phyloP scores from a whole-genome alignment of 495 filamentous ascomycete species.

The Parathielavia hyrcaniae region DNA sequence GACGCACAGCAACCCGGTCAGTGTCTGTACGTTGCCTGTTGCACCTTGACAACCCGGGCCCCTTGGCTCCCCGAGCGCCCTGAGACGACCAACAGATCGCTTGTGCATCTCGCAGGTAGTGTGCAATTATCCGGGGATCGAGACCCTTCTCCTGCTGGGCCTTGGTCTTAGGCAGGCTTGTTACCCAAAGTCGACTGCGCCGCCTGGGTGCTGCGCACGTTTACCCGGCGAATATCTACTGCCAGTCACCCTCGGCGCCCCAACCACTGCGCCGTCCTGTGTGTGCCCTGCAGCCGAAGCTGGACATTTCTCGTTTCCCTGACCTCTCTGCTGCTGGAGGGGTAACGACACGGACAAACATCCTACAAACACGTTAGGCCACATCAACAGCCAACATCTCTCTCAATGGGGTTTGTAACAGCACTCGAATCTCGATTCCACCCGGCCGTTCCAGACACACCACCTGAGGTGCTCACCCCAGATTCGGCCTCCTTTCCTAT shows the following conservation, averaged over 20 bases:
- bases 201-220: constrained; percentile 26
- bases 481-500: constrained; percentile 36
- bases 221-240: constrained; percentile 36
- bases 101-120: constrained; percentile 27
- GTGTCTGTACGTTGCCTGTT: constrained; percentile 12
- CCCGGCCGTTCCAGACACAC: constrained; percentile 39
- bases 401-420: constrained; percentile 48
- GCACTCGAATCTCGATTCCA: constrained; percentile 42
- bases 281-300: background rate
- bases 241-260: constrained; percentile 21
- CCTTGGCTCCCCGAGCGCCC: constrained; percentile 2
- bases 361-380: constrained; percentile 10
- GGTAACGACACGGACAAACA: constrained; percentile 18
- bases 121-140: constrained; percentile 36
- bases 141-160: constrained; percentile 24
- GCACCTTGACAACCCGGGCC: constrained; percentile 7
- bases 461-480: constrained; percentile 42
- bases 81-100: constrained; percentile 28
- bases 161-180: constrained; percentile 24
- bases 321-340: constrained; percentile 8
- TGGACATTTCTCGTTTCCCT: background rate
- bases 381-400: constrained; percentile 18
- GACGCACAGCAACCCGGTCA: constrained; percentile 18
- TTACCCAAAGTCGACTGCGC: constrained; percentile 30
- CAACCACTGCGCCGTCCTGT: constrained; percentile 11